These are phyloP conservation scores for Dryas drummondii DNA, from an alignment of 306 rosid species.

Conservation along the genomic window DNA sequence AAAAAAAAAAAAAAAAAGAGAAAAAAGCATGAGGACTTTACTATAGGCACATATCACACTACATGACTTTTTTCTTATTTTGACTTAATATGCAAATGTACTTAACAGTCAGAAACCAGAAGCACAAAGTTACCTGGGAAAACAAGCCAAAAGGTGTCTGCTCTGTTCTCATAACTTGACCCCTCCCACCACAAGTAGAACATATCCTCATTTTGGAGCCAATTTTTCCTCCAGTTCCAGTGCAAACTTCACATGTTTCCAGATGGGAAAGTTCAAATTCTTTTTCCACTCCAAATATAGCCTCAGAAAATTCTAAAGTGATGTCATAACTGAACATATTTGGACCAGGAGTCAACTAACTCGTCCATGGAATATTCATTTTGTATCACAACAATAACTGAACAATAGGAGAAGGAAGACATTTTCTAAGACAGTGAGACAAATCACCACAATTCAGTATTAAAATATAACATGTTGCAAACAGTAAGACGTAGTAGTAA, in stretches of 20 bases:
- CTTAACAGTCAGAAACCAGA: conserved; percentile 13
- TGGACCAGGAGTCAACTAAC: conserved; percentile 34
- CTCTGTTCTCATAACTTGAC: conserved; percentile 99
- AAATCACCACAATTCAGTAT: not conserved
- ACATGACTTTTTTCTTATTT: not conserved
- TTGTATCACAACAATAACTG: not conserved
- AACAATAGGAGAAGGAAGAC: conserved; percentile 13
- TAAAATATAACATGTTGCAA: not conserved
- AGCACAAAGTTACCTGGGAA: conserved; percentile 67
- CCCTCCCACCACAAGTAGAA: conserved; percentile 98
- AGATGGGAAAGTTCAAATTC: conserved; percentile 91
- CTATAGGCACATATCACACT: not conserved
- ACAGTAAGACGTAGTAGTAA: not conserved
- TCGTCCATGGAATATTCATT: conserved; percentile 5
- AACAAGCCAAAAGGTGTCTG: conserved; percentile 99
- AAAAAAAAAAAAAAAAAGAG: not conserved
- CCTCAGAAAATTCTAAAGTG: conserved; percentile 79
- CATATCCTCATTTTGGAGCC: conserved; percentile 92
- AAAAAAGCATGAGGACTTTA: not conserved
- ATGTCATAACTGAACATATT: conserved; percentile 80
- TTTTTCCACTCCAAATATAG: conserved; percentile 87
- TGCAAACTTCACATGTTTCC: conserved; percentile 90
- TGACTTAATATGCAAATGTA: not conserved
- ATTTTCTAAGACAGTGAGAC: not conserved
- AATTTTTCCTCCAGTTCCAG: conserved; percentile 78